Evolutionary conservation across 495 filamentous ascomycete genomes (phyloP), one percentile per base, ranked within the genome.

Genomic region (Aspergillus sclerotioniger): DNA sequence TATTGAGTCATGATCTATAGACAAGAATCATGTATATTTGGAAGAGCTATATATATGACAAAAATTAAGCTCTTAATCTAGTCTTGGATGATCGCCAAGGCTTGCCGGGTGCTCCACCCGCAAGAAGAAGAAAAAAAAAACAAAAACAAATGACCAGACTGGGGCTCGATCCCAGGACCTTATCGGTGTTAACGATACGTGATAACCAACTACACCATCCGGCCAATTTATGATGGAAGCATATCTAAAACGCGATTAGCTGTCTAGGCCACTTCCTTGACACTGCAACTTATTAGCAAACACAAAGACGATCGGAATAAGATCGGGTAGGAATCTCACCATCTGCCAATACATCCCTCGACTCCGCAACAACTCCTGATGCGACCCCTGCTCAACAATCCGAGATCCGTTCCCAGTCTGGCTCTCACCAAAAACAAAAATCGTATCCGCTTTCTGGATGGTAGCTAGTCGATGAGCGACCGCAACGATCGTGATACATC

Each of bases 391-490:
- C 41, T 70, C 71, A 4, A 64, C 58, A 32, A 68, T 60, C 37
- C 59, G 19, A 9, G 54, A 60, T 28, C 67, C 64, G 13, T 44
- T 47, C 12, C 65, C 68, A 33, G 33, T 35, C 21, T 19, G 44
- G 1, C 74, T 72, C 16, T 76, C 63, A 17, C 70, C 85, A 56
- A 92, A 77, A 35, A 89, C 82, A 57, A 88, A 83, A 37, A 91
- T 92, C 16, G 76, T 64, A 69, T 91, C 85, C 1, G 87, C 87
- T 57, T 85, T 84, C 55, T 82, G 80, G 15, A 92, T 82, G 15
- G 87, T 91, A 6, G 76, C 77, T 32, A 92, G 67, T 1, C 88
- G 71, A 67, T 92, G 89, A 17, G 88, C 88, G 10, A 91, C 83
- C 0, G 81, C 85, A 7, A 91, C 80, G 19, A 84, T 87, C 0